Conservation (phyloP, 768 basidiomycete species). For the Serpula lacrymans region DNA sequence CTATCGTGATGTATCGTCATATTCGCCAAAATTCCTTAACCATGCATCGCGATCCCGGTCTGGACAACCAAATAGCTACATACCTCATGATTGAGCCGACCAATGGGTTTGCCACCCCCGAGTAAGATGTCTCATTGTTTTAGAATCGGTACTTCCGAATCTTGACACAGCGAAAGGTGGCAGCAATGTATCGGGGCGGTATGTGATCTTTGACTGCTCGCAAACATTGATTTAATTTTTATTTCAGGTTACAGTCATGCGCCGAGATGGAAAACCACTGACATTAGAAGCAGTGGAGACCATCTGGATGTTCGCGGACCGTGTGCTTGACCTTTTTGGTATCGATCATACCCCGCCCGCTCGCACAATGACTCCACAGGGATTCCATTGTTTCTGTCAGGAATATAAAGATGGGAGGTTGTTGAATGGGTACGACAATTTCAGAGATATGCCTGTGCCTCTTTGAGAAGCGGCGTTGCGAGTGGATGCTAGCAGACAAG, state of each 20-base stretch:
- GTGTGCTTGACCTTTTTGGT: constrained; percentile 25
- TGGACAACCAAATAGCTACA: constrained; percentile 28
- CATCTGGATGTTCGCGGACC: constrained; percentile 31
- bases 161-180: constrained; percentile 15
- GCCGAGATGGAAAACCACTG: constrained; percentile 19
- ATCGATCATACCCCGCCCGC: constrained; percentile 9
- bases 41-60: constrained; percentile 17
- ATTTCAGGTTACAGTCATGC: constrained; percentile 22
- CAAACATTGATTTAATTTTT: too few species aligned
- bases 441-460: constrained; percentile 16
- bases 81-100: constrained; percentile 26
- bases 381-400: constrained; percentile 21
- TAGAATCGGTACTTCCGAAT: not conserved
- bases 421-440: constrained; percentile 7
- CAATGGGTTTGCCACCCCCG: constrained; percentile 21
- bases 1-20: constrained; percentile 27
- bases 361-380: constrained; percentile 14
- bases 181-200: constrained; percentile 26
- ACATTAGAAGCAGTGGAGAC: constrained; percentile 24
- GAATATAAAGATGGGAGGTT: constrained; percentile 18
- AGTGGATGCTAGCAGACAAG: constrained; percentile 1
- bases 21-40: constrained; percentile 11
- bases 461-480: too few species aligned
- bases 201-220: not conserved
- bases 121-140: too few species aligned